Percentiles rank a stretch among this genome's conserved stretches.
Evolutionary conservation across 805 yeast genomes (phyloP).

Genomic region (Starmerella apis): DNA sequence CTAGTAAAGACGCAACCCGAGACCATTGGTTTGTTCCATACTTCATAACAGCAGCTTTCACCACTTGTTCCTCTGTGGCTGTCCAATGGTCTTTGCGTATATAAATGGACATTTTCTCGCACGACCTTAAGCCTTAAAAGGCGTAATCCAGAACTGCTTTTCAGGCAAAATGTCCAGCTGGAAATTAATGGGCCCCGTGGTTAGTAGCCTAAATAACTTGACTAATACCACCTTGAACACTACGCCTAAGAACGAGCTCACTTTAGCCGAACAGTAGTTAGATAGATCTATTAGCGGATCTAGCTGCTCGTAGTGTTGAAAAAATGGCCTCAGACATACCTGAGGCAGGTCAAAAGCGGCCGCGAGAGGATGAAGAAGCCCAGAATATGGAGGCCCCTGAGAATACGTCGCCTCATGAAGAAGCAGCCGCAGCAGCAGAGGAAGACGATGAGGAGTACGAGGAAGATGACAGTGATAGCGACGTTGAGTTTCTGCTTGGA

Average conservation of each 20-base stretch:
- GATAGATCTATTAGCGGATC: no score
- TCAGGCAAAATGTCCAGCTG: no score
- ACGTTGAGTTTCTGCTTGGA: constrained; percentile 71
- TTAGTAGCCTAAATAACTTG: background rate
- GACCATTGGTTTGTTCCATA: constrained; percentile 95
- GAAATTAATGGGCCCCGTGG: no score
- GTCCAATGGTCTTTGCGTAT: constrained; percentile 90
- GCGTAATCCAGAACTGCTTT: no score
- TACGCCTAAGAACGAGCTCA: no score
- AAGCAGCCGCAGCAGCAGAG: constrained; percentile 15
- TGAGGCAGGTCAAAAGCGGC: constrained; percentile 7
- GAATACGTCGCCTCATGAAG: constrained; percentile 33
- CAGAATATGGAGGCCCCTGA: constrained; percentile 26
- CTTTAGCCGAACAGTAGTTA: no score
- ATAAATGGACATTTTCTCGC: constrained; percentile 39
- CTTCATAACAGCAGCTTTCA: constrained; percentile 83
- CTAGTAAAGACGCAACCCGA: constrained; percentile 73
- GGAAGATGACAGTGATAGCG: constrained; percentile 39
- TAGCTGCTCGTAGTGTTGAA: no score
- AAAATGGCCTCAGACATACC: background rate
- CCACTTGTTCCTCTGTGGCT: constrained; percentile 68
- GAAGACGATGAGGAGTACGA: constrained; percentile 4
- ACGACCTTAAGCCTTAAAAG: background rate
- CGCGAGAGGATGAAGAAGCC: constrained; percentile 10
- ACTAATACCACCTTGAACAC: no score